Evolutionary conservation across 2,329 filamentous ascomycete genomes (phyloP).

Genomic region (Fusarium camptoceras): DNA sequence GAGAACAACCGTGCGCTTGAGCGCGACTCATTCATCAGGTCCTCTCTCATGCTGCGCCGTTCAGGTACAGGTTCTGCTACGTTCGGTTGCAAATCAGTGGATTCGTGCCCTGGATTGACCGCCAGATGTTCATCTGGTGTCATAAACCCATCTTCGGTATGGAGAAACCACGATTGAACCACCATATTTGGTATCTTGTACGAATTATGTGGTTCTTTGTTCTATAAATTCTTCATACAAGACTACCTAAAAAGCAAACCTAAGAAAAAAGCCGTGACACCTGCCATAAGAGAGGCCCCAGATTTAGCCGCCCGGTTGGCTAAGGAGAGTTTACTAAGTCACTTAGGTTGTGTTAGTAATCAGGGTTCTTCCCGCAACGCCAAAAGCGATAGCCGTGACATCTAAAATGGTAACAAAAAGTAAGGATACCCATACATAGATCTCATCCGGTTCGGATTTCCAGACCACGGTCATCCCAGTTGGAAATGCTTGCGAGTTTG

Average conservation of each 20-base stretch:
- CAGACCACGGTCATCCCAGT: constrained; percentile 8
- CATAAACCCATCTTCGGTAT: neutral
- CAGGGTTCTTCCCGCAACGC: constrained; percentile 19
- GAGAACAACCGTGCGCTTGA: constrained; percentile 8
- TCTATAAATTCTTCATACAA: constrained; percentile 9
- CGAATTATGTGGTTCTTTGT: constrained; percentile 6
- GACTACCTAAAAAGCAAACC: constrained; percentile 32
- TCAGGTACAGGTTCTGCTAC: constrained; percentile 16
- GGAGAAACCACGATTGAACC: neutral
- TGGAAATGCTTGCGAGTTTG: constrained; percentile 20
- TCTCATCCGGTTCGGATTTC: neutral
- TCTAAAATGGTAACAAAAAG: neutral
- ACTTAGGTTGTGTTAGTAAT: neutral
- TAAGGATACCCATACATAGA: neutral
- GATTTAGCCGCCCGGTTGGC: constrained; percentile 36
- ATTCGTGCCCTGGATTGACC: constrained; percentile 13
- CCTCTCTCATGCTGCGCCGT: constrained; percentile 24
- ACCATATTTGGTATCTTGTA: neutral
- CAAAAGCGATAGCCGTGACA: neutral
- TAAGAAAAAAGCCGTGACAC: neutral
- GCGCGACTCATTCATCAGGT: constrained; percentile 4
- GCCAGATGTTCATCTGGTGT: constrained; percentile 4
- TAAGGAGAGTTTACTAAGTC: neutral
- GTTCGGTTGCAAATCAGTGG: neutral
- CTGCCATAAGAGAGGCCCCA: constrained; percentile 18